These are phyloP conservation scores for Penicillium cataractarum DNA, from an alignment of 495 filamentous ascomycete genomes.

Conservation along the genomic window DNA sequence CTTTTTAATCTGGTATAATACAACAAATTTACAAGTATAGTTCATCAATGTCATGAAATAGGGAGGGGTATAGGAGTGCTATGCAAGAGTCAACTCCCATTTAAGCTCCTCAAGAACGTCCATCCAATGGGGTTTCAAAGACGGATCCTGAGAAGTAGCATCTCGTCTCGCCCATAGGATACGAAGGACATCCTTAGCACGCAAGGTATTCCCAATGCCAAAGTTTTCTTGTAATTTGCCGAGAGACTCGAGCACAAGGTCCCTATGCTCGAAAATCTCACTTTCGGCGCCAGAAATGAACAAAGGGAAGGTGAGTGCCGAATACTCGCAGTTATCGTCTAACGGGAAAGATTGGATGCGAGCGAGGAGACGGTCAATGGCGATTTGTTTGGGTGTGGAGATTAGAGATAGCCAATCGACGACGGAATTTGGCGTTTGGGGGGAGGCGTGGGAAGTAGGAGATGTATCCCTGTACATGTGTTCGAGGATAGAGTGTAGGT, in stretches of 20 bases:
- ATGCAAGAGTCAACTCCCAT: constrained; percentile 49
- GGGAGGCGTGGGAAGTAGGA: neutral
- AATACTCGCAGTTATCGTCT: constrained; percentile 47
- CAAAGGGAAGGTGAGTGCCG: constrained; percentile 48
- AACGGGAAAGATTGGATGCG: constrained; percentile 36
- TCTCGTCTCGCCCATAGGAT: constrained; percentile 39
- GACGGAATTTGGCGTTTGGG: neutral
- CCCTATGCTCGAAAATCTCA: constrained; percentile 27
- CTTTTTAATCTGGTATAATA: neutral
- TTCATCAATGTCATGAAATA: neutral
- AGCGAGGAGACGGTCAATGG: constrained; percentile 35
- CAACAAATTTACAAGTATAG: constrained; percentile 12
- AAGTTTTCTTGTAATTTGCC: constrained; percentile 42
- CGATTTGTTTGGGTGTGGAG: constrained; percentile 34
- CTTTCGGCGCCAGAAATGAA: constrained; percentile 48
- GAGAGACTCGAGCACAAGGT: constrained; percentile 34
- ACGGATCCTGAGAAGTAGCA: constrained; percentile 8
- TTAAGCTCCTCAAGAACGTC: constrained; percentile 44
- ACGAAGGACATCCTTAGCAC: constrained; percentile 44
- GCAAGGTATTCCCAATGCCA: constrained; percentile 47
- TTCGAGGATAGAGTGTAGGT: constrained; percentile 47
- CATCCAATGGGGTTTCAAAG: constrained; percentile 39
- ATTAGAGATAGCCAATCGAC: constrained; percentile 25
- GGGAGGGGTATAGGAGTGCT: neutral
- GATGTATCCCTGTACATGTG: constrained; percentile 26